Evolutionary conservation across 2,329 filamentous ascomycete species (phyloP).

Genomic region (Aureobasidium subglaciale): DNA sequence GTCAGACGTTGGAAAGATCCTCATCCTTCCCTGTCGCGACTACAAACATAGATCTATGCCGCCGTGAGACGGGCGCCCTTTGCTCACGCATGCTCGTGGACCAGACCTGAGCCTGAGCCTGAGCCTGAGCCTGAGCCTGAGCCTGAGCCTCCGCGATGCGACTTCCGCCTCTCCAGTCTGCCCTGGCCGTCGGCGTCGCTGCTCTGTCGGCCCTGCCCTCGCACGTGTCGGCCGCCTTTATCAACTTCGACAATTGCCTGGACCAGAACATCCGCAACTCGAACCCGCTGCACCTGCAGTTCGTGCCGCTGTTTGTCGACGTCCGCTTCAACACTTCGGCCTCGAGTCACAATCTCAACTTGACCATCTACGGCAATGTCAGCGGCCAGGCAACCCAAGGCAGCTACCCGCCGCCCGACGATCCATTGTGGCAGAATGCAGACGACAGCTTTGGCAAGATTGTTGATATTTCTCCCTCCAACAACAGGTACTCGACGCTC

Average conservation of each 20-base stretch:
- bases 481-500: constrained; percentile 64
- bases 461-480: constrained; percentile 50
- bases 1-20: background rate
- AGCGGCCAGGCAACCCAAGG: constrained; percentile 58
- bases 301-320: constrained; percentile 66
- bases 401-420: constrained; percentile 53
- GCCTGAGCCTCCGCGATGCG: background rate
- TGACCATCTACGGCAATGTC: constrained; percentile 88
- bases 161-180: background rate
- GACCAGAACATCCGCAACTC: constrained; percentile 50
- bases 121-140: background rate
- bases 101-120: constrained; percentile 3
- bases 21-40: background rate
- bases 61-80: constrained; percentile 8
- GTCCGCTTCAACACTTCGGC: constrained; percentile 62
- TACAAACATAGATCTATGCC: background rate
- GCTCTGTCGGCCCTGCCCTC: constrained; percentile 20
- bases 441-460: constrained; percentile 70
- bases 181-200: background rate
- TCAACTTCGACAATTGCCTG: constrained; percentile 83
- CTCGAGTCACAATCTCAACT: constrained; percentile 57
- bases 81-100: constrained; percentile 4
- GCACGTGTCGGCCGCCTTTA: constrained; percentile 50
- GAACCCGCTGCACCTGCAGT: constrained; percentile 61
- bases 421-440: constrained; percentile 55